phyloP scores from a whole-genome alignment of 2,329 filamentous ascomycete genomes.

The Colletotrichum chlorophyti region DNA sequence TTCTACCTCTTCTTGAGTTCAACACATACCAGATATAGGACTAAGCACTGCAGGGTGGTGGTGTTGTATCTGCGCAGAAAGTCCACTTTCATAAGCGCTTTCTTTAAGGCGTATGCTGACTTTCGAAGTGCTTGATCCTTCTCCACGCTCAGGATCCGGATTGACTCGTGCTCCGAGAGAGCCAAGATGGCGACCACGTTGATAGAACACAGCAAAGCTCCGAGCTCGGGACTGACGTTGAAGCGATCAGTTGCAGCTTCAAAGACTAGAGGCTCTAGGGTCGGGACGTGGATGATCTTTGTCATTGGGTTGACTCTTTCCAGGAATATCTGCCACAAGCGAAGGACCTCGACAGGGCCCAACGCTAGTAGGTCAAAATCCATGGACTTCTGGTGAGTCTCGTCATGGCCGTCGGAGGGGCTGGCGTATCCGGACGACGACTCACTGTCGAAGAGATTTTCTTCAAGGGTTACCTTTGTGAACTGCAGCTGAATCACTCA shows the following conservation, averaged over 20 bases:
- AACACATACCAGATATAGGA: conserved; percentile 64
- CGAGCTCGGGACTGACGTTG: conserved; percentile 35
- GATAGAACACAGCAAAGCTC: conserved; percentile 69
- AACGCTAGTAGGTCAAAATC: conserved; percentile 17
- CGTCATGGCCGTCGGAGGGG: background rate
- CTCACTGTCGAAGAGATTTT: background rate
- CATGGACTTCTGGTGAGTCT: background rate
- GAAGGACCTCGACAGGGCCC: conserved; percentile 41
- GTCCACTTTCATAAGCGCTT: conserved; percentile 55
- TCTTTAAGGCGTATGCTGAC: conserved; percentile 57
- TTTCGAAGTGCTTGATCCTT: conserved; percentile 55
- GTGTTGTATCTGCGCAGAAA: conserved; percentile 67
- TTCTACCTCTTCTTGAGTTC: no score
- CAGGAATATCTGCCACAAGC: conserved; percentile 76
- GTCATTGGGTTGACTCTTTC: conserved; percentile 77
- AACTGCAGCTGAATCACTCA: conserved; percentile 9
- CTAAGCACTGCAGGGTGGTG: conserved; percentile 62
- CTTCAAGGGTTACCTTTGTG: background rate
- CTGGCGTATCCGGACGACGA: background rate
- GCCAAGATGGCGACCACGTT: conserved; percentile 66
- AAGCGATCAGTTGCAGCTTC: conserved; percentile 36
- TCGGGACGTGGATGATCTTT: conserved; percentile 76
- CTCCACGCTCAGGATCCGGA: conserved; percentile 53
- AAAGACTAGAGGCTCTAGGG: conserved; percentile 42
- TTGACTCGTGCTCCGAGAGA: conserved; percentile 63